Evolutionary conservation across 148 eudicot genomes (phyloP).

Genomic region (Heliamphora exappendiculata): DNA sequence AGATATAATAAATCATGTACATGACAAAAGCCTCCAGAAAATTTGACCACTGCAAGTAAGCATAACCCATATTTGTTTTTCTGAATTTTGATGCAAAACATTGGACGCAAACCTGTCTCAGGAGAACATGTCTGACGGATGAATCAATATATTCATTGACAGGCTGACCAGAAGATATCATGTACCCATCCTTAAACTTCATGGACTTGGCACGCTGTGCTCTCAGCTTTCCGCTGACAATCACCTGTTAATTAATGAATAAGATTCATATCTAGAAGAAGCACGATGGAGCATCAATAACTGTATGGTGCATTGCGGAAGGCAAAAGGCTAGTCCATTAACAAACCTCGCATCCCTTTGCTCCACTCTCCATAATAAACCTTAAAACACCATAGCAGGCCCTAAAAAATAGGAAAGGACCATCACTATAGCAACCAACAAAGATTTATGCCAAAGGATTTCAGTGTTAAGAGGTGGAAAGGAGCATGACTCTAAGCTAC

Average conservation of each 20-base stretch:
- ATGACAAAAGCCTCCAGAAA: too few species aligned
- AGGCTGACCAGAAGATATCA: constrained; percentile 90
- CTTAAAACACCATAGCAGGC: constrained; percentile 74
- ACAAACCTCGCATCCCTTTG: constrained; percentile 77
- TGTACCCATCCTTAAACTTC: constrained; percentile 92
- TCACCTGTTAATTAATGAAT: constrained; percentile 38
- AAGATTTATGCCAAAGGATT: background rate
- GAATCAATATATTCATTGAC: constrained; percentile 80
- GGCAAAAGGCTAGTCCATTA: background rate
- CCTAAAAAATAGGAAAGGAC: constrained; percentile 25
- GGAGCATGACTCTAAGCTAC: too few species aligned
- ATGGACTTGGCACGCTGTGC: constrained; percentile 83
- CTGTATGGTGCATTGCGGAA: background rate
- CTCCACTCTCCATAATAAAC: constrained; percentile 65
- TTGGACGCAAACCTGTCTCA: constrained; percentile 53
- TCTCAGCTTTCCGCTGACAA: constrained; percentile 79
- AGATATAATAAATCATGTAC: too few species aligned
- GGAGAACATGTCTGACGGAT: constrained; percentile 67
- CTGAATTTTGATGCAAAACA: background rate
- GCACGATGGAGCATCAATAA: background rate
- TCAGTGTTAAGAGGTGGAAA: background rate
- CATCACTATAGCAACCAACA: background rate
- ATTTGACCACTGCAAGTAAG: background rate
- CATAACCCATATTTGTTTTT: background rate
- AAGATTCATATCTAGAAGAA: background rate